Percentiles rank a stretch among this genome's conserved stretches.
Conservation (phyloP, 768 basidiomycete species). For the Chalciporus chontae region DNA sequence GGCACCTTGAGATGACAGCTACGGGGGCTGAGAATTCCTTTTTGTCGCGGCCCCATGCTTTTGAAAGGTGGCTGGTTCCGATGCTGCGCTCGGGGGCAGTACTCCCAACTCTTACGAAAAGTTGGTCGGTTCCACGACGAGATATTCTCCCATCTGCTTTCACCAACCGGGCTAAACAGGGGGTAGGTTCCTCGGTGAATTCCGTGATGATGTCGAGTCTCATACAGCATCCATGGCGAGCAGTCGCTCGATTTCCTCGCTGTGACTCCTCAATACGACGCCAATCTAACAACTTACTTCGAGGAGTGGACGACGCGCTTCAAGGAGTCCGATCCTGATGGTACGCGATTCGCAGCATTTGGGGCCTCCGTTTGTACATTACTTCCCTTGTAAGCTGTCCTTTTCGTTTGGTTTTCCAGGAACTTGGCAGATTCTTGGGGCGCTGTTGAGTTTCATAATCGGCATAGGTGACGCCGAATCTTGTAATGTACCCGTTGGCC, state of each 20-base stretch:
- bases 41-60: not conserved
- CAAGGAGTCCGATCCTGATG: conserved; percentile 52
- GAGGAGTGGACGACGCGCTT: conserved; percentile 69
- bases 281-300: conserved; percentile 50
- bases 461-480: conserved; percentile 71
- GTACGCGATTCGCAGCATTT: conserved; percentile 30
- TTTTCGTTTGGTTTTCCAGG: conserved; percentile 34
- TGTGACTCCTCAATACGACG: conserved; percentile 61
- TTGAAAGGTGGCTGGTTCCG: not conserved
- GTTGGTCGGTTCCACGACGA: conserved; percentile 74
- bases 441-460: conserved; percentile 67
- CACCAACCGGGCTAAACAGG: conserved; percentile 69
- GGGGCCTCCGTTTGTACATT: conserved; percentile 58
- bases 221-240: not conserved
- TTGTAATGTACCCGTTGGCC: conserved; percentile 67
- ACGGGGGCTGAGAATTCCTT: too few relatives aligned
- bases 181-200: conserved; percentile 29
- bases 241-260: conserved; percentile 66
- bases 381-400: conserved; percentile 62
- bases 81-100: conserved; percentile 36
- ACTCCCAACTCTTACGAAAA: conserved; percentile 64
- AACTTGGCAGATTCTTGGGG: conserved; percentile 63
- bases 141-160: conserved; percentile 66
- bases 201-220: not conserved
- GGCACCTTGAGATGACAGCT: too few relatives aligned